Evolutionary conservation across 768 basidiomycete species (phyloP), one percentile per base, ranked within the genome.

Genomic region (Tremella mesenterica): DNA sequence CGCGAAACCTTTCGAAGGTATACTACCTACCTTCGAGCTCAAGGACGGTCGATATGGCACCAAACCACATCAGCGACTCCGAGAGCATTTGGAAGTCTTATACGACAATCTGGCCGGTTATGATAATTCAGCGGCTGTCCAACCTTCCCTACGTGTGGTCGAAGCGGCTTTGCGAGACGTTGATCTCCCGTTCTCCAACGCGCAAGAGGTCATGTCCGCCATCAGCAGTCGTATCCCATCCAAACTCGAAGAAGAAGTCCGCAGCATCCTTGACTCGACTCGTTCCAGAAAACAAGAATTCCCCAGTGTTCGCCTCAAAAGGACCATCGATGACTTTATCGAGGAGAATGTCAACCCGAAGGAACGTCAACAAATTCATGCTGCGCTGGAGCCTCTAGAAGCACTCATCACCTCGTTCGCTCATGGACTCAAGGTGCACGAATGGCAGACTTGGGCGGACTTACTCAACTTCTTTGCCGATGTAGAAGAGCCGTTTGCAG

Each of bases 1-100:
- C 69, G 93, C 95, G 54, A 96, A 93, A 76, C 93, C 93, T 1
- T 97, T 96, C 72, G 91, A 96, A 66, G 91, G 90, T 49, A 84
- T 91, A 39, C 81, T 97, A 10, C 88, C 93, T 14, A 63, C 81
- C 16, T 84, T 91, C 80, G 95, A 93, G 25, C 77, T 82, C 27
- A 91, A 92, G 38, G 64, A 71, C 54, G 83, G 81, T 54, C 83
- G 93, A 54, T 75, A 85, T 56, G 92, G 91, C 43, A 86, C 81
- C 76, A 93, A 91, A 76, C 81, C 89, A 33, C 84, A 95, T 70
- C 95, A 99, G 72, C 82, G 81, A 54, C 81, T 89, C 53, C 77
- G 80, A 49, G 81, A 81, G 61, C 85, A 84, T 75, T 76, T 85
- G 49, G 80, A 81, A 58, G 79, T 85, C 51, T 79, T 99, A 48